These are phyloP conservation scores for Boletus tylopilopsis DNA, from an alignment of 768 basidiomycete genomes.

Conservation along the genomic window DNA sequence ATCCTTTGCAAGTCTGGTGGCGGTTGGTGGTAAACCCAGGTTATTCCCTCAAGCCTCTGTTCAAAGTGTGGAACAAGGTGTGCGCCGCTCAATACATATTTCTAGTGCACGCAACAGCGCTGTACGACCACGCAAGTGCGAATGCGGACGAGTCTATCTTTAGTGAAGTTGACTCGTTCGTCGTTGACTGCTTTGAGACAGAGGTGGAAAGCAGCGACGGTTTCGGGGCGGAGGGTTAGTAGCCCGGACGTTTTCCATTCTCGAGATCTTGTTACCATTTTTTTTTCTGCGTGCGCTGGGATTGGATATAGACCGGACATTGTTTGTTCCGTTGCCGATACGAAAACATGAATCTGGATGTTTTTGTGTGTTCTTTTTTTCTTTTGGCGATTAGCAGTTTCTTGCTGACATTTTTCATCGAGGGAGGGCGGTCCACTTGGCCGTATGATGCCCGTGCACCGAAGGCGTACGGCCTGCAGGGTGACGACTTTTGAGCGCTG, in stretches of 20 bases:
- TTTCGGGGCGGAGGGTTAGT: conserved; percentile 73
- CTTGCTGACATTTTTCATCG: too few species aligned
- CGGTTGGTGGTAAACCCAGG: conserved; percentile 65
- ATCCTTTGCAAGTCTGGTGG: conserved; percentile 84
- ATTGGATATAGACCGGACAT: conserved; percentile 77
- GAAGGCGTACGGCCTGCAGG: too few species aligned
- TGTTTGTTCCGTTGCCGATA: too few species aligned
- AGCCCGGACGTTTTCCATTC: conserved; percentile 34
- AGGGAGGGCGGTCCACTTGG: too few species aligned
- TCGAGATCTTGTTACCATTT: conserved; percentile 51
- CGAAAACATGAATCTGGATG: too few species aligned
- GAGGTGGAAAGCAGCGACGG: conserved; percentile 97
- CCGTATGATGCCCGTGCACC: too few species aligned
- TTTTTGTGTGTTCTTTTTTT: too few species aligned
- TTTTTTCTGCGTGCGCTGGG: conserved; percentile 36
- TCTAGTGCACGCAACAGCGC: conserved; percentile 66
- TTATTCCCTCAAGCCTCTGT: conserved; percentile 92
- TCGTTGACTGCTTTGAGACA: conserved; percentile 75
- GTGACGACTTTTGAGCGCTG: too few species aligned
- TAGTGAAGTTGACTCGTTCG: conserved; percentile 70
- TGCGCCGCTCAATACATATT: background rate
- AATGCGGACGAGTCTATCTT: conserved; percentile 85
- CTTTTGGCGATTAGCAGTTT: too few species aligned
- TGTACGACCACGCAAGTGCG: conserved; percentile 70
- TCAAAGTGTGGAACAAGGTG: conserved; percentile 64